Percentiles rank a stretch among this genome's conserved stretches.
These are phyloP conservation scores for Bauhinia variegata DNA, from an alignment of 306 rosid genomes.

Conservation along the genomic window DNA sequence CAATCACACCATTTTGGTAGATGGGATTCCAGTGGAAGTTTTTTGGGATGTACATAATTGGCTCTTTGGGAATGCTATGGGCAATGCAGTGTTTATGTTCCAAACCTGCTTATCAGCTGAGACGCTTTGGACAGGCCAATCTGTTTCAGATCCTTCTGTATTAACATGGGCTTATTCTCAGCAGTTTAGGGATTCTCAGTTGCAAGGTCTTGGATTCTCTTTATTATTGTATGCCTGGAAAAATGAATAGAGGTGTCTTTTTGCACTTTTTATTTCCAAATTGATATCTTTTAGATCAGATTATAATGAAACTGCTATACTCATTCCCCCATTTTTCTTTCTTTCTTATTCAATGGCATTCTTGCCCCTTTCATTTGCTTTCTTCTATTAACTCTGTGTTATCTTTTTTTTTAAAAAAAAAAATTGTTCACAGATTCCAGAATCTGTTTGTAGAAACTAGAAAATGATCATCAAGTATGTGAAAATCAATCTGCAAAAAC, in stretches of 20 bases:
- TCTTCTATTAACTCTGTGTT: not conserved
- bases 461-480: too few relatives aligned
- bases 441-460: slow-evolving; percentile 3
- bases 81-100: slow-evolving; percentile 88
- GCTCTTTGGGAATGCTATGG: slow-evolving; percentile 76
- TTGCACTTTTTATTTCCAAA: slow-evolving; percentile 33
- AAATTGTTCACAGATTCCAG: not conserved
- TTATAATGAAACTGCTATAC: slow-evolving; percentile 32
- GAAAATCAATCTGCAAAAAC: too few relatives aligned
- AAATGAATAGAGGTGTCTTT: slow-evolving; percentile 54
- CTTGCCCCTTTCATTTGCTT: slow-evolving; percentile 1
- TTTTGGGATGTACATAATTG: slow-evolving; percentile 96
- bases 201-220: slow-evolving; percentile 78
- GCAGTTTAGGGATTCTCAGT: slow-evolving; percentile 58
- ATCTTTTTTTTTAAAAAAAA: not conserved
- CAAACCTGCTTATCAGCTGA: slow-evolving; percentile 67
- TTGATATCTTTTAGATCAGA: slow-evolving; percentile 25
- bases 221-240: slow-evolving; percentile 88
- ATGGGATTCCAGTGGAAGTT: slow-evolving; percentile 78
- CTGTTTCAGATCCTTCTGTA: slow-evolving; percentile 54
- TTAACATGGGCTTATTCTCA: slow-evolving; percentile 61
- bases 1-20: slow-evolving; percentile 74
- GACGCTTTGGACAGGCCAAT: slow-evolving; percentile 49
- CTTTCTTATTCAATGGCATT: slow-evolving; percentile 7
- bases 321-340: slow-evolving; percentile 1